Percentiles rank a stretch among this genome's conserved stretches.
Evolutionary conservation across 2,329 filamentous ascomycete genomes (phyloP).

Genomic region (Ophiostoma australiae): DNA sequence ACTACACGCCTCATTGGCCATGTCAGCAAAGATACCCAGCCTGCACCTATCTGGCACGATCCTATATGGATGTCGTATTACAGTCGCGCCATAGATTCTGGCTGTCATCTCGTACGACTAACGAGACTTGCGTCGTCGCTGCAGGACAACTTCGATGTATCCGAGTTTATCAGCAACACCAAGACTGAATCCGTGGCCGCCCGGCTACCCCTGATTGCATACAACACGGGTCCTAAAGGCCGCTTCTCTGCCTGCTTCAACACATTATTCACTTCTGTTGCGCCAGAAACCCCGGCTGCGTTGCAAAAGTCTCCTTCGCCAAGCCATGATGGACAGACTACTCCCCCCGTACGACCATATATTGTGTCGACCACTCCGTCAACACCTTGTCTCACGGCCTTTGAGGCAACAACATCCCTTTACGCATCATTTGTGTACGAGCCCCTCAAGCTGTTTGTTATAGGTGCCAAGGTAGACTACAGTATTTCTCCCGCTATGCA

Average conservation of each 20-base stretch:
- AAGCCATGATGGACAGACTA: not conserved
- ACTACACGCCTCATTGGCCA: conserved; percentile 58
- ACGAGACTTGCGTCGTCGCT: conserved; percentile 53
- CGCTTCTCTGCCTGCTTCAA: conserved; percentile 38
- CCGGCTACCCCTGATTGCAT: conserved; percentile 46
- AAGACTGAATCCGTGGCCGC: conserved; percentile 43
- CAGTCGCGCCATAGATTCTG: conserved; percentile 48
- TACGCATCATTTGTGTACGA: conserved; percentile 60
- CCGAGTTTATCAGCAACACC: conserved; percentile 45
- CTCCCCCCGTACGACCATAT: not conserved
- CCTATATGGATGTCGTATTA: conserved; percentile 50
- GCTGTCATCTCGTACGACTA: conserved; percentile 58
- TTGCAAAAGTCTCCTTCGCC: not conserved
- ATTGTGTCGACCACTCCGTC: conserved; percentile 35
- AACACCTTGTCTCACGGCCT: conserved; percentile 45
- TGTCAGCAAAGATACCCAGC: conserved; percentile 41
- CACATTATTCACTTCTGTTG: conserved; percentile 50
- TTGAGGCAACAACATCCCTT: conserved; percentile 54
- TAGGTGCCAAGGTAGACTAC: conserved; percentile 63
- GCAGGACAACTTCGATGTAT: conserved; percentile 46
- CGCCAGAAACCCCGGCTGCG: conserved; percentile 35
- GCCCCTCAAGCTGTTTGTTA: conserved; percentile 62
- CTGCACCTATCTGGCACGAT: conserved; percentile 51
- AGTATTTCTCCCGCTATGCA: conserved; percentile 71
- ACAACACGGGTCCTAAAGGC: conserved; percentile 43